Conservation (phyloP, 2,329 filamentous ascomycete genomes). For the Onygenales sp. region DNA sequence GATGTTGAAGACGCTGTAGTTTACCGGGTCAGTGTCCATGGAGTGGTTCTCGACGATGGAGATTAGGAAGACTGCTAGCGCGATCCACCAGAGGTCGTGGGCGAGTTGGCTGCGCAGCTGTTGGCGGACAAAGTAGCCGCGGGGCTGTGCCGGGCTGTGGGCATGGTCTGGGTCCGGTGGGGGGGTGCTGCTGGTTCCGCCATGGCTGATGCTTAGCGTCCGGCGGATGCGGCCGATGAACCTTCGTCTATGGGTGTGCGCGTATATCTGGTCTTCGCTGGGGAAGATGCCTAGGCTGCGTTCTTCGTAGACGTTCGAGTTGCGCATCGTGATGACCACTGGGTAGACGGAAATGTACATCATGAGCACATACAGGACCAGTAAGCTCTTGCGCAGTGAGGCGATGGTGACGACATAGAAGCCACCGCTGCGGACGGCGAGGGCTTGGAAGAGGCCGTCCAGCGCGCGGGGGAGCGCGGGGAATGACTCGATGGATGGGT, state of each 20-base stretch:
- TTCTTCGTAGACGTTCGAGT: constrained; percentile 60
- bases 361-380: constrained; percentile 70
- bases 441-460: constrained; percentile 50
- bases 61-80: constrained; percentile 51
- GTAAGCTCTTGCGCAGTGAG: constrained; percentile 41
- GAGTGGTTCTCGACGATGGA: constrained; percentile 50
- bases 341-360: constrained; percentile 98
- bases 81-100: constrained; percentile 59
- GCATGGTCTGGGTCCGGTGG: background rate
- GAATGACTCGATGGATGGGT: constrained; percentile 37
- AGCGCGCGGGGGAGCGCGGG: constrained; percentile 41
- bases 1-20: constrained; percentile 49
- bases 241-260: constrained; percentile 24
- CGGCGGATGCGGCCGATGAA: constrained; percentile 40
- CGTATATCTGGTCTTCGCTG: constrained; percentile 14
- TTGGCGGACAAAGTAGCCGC: constrained; percentile 42
- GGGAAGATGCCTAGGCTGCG: constrained; percentile 49
- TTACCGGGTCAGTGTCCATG: constrained; percentile 37
- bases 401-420: constrained; percentile 43
- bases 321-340: constrained; percentile 81
- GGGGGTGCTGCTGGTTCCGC: constrained; percentile 51
- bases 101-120: constrained; percentile 57
- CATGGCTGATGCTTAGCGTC: constrained; percentile 42
- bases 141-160: constrained; percentile 18
- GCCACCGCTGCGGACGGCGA: constrained; percentile 38